Percentiles rank a stretch among this genome's conserved stretches.
These are phyloP conservation scores for Chrysochromulina parva DNA, from an alignment of 78 protist genomes.

Conservation along the genomic window DNA sequence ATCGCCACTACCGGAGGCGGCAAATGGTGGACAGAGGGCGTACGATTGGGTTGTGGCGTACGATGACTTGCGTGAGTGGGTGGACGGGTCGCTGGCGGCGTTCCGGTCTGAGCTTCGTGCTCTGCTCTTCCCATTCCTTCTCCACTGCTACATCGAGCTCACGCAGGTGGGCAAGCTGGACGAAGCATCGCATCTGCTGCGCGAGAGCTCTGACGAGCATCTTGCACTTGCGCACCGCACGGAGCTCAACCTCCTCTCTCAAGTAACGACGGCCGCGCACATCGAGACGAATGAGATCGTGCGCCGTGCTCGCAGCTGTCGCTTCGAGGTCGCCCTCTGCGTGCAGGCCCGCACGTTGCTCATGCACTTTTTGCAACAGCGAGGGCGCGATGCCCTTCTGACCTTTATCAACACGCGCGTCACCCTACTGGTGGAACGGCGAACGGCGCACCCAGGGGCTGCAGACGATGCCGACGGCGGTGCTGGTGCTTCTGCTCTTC, in stretches of 20 bases:
- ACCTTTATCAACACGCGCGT: neutral
- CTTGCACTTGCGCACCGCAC: neutral
- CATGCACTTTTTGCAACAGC: neutral
- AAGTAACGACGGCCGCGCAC: neutral
- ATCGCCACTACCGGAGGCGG: too few species aligned
- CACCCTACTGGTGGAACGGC: neutral
- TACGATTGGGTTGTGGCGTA: neutral
- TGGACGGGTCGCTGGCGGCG: neutral
- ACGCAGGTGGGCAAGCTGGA: neutral
- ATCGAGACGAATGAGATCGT: neutral
- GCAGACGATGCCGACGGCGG: neutral
- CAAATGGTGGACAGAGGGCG: too few species aligned
- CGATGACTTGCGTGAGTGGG: neutral
- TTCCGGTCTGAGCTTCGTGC: neutral
- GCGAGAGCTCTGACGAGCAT: neutral
- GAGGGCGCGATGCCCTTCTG: neutral
- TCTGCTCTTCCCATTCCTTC: neutral
- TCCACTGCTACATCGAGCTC: neutral
- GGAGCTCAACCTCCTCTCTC: neutral
- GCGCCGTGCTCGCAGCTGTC: neutral
- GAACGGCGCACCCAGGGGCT: neutral
- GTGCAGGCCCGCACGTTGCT: neutral
- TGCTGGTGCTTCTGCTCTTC: neutral
- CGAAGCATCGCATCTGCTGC: neutral
- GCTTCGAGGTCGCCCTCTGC: neutral